These are phyloP conservation scores for Coemansia sp. DNA, from an alignment of 192 early-diverging fungal genomes.

Conservation along the genomic window DNA sequence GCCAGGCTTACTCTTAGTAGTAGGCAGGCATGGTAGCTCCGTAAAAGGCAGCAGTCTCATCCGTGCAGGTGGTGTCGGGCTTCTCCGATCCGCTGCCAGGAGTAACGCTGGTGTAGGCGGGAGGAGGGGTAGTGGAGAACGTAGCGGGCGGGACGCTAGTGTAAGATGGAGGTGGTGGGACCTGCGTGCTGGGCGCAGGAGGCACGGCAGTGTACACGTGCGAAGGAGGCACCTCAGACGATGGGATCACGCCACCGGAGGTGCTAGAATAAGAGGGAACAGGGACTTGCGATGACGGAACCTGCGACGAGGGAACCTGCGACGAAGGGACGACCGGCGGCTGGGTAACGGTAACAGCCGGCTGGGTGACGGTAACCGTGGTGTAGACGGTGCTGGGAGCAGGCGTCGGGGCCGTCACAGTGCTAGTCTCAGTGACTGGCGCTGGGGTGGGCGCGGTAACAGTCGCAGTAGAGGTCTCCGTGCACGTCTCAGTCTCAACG, in stretches of 20 bases:
- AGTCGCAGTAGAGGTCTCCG: conserved; percentile 27
- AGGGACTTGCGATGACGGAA: background rate
- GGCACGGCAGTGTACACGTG: conserved; percentile 28
- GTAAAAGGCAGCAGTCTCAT: conserved; percentile 9
- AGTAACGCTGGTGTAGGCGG: background rate
- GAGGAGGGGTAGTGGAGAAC: conserved; percentile 2
- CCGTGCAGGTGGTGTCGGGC: conserved; percentile 43
- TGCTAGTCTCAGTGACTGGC: conserved; percentile 28
- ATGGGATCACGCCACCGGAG: conserved; percentile 17
- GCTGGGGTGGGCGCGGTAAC: conserved; percentile 32
- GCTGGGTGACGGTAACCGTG: conserved; percentile 37
- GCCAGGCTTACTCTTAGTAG: conserved; percentile 20
- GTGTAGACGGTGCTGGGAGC: conserved; percentile 20
- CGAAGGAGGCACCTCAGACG: conserved; percentile 23
- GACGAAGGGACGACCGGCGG: conserved; percentile 11
- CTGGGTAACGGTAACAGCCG: conserved; percentile 23
- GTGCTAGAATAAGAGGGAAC: background rate
- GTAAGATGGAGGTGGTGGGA: conserved; percentile 15
- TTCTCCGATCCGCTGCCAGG: conserved; percentile 14
- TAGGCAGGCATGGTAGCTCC: conserved; percentile 21
- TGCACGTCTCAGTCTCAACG: conserved; percentile 5
- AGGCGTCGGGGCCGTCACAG: conserved; percentile 21
- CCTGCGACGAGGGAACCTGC: background rate
- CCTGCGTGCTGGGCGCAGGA: conserved; percentile 7
- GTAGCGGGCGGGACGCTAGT: conserved; percentile 18